These are phyloP conservation scores for Ceratonia siliqua DNA, from an alignment of 306 rosid genomes.

Conservation along the genomic window DNA sequence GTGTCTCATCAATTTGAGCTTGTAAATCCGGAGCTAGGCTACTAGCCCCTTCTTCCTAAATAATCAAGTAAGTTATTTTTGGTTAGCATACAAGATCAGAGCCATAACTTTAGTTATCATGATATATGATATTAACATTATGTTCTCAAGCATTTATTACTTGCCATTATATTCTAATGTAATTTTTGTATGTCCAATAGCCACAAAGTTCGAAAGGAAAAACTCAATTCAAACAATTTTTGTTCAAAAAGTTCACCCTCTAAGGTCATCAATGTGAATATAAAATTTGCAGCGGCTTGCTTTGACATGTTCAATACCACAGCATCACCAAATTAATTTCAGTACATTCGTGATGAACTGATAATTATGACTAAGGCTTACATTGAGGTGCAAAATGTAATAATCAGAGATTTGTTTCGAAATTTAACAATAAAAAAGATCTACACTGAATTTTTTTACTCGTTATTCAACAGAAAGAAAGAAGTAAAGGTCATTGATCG, in stretches of 20 bases:
- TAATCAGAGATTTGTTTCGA: not conserved
- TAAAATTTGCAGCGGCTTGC: not conserved
- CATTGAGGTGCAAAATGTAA: not conserved
- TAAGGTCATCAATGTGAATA: not conserved
- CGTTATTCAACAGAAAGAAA: not conserved
- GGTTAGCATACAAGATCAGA: constrained; percentile 21
- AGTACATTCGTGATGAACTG: not conserved
- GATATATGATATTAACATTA: not conserved
- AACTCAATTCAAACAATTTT: not conserved
- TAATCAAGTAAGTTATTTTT: constrained; percentile 22
- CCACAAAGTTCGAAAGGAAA: constrained; percentile 8
- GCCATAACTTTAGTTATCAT: constrained; percentile 11
- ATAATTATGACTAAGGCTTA: not conserved
- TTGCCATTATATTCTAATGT: not conserved
- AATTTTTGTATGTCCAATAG: not conserved
- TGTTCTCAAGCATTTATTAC: constrained; percentile 4
- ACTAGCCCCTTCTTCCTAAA: constrained; percentile 98
- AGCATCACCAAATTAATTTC: not conserved
- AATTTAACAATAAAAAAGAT: not conserved
- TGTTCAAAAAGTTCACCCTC: constrained; percentile 23
- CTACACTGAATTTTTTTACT: not conserved
- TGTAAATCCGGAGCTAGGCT: constrained; percentile 92
- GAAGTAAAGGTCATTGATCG: not conserved
- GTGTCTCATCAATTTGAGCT: constrained; percentile 91
- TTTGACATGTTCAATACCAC: constrained; percentile 3